Evolutionary conservation across 768 basidiomycete species (phyloP), one percentile per base, ranked within the genome.

Genomic region (Suillus discolor): DNA sequence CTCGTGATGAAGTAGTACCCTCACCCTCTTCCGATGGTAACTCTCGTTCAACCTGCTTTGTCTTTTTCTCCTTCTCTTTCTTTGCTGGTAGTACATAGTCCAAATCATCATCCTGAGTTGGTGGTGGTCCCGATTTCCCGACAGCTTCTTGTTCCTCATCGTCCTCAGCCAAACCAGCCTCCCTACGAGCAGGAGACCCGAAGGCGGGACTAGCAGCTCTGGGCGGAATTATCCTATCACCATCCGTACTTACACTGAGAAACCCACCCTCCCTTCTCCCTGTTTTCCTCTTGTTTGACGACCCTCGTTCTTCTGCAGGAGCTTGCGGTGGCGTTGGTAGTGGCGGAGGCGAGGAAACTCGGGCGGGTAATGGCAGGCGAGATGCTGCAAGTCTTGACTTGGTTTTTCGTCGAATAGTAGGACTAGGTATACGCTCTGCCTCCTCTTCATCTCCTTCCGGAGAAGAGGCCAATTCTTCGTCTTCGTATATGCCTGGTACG

Each of bases 171-270:
- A 85, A 71, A 0, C 82, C 87, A 15, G 87, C 86, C 64, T 83
- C 82, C 68, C 83, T 77, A 54, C 86, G 82, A 25, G 80, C 70
- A 38, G 89, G 88, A 2, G 87, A 89, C 7, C 88, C 90, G 68
- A 89, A 87, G 1, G 88, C 88, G 3, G 90, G 90, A 68, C 89
- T 91, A 1, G 86, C 81, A 31, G 87, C 84, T 64, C 89, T 83
- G 11, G 83, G 87, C 20, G 81, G 80, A 28, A 82, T 72, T 28
- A 82, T 69, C 18, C 78, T 72, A 16, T 80, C 81, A 36, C 74
- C 61, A 68, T 72, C 41, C 65, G 73, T 71, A 67, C 77, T 68
- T 71, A 83, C 75, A 65, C 78, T 82, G 61, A 93, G 74, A 49
- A 91, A 78, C 13, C 90, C 89, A 61, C 82, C 86, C 74, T 80